A percentile compares a stretch with the other conserved stretches of the same genome.
Conservation (phyloP, 805 yeast species). For the Starmerella stellata region DNA sequence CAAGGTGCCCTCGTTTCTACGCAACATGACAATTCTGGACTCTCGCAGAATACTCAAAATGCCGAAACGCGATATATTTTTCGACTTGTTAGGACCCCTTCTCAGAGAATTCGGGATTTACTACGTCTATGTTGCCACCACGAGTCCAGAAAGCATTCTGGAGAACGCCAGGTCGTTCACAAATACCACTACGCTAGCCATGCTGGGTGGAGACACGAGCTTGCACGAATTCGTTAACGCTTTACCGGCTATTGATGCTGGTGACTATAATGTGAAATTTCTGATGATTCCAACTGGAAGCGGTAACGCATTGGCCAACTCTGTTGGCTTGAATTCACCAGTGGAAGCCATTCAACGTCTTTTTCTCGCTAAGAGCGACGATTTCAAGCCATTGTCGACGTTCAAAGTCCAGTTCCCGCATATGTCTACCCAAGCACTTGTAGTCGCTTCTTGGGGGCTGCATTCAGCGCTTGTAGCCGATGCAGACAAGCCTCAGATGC, state of each 20-base stretch:
- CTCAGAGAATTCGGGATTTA: conserved; percentile 20
- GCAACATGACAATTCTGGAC: conserved; percentile 22
- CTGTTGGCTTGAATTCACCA: conserved; percentile 29
- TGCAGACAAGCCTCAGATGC: conserved; percentile 49
- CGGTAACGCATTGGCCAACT: conserved; percentile 63
- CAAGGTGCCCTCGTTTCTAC: conserved; percentile 15
- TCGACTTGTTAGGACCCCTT: conserved; percentile 21
- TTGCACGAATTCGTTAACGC: conserved; percentile 56
- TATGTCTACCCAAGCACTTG: conserved; percentile 27
- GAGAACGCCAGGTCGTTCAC: conserved; percentile 21
- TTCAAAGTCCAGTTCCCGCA: conserved; percentile 31
- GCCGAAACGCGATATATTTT: conserved; percentile 16
- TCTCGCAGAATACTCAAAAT: conserved; percentile 12
- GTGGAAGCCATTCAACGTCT: conserved; percentile 19
- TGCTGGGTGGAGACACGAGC: conserved; percentile 78
- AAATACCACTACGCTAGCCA: conserved; percentile 30
- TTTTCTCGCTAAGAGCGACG: conserved; percentile 6
- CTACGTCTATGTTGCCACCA: conserved; percentile 25
- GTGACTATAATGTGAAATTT: conserved; percentile 9
- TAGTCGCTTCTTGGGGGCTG: conserved; percentile 68
- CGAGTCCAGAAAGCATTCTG: conserved; percentile 18
- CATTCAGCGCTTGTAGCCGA: conserved; percentile 76
- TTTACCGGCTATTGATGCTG: conserved; percentile 16
- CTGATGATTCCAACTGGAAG: conserved; percentile 56
- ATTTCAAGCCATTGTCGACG: conserved; percentile 27